A percentile compares a stretch with the other conserved stretches of the same genome.
Conservation (phyloP, 2,329 filamentous ascomycete genomes). For the Hawksworthiomyces lignivorus region DNA sequence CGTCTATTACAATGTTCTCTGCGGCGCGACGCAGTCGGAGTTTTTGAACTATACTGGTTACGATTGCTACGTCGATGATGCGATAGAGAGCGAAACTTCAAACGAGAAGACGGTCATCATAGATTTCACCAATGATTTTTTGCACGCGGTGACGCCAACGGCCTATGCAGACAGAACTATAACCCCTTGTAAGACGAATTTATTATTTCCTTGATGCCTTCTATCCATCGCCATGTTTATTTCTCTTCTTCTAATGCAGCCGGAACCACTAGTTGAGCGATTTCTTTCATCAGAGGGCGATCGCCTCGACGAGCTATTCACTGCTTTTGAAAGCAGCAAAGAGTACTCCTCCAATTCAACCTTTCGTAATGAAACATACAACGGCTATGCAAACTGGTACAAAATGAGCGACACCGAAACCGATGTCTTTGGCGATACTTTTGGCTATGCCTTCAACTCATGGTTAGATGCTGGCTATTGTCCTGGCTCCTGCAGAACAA, state of each 20-base stretch:
- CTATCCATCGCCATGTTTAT: no score
- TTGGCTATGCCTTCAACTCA: conserved; percentile 14
- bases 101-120: no score
- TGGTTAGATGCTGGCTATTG: conserved; percentile 13
- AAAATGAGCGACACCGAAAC: conserved; percentile 1
- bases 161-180: background rate
- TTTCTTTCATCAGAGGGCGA: background rate
- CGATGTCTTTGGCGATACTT: conserved; percentile 5
- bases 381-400: background rate
- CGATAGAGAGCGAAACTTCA: no score
- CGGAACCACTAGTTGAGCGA: background rate
- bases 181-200: conserved; percentile 1
- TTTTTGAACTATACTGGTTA: background rate
- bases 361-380: background rate
- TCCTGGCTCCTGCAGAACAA: conserved; percentile 7
- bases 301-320: background rate
- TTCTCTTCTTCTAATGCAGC: no score
- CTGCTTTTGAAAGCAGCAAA: background rate
- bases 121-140: background rate
- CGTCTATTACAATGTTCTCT: conserved; percentile 6
- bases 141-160: no score
- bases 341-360: no score
- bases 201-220: no score
- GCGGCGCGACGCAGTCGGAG: conserved; percentile 1
- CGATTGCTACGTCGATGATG: background rate